A percentile compares a stretch with the other conserved stretches of the same genome.
phyloP scores from a whole-genome alignment of 2,329 filamentous ascomycete genomes.

The Aureobasidium sp. region DNA sequence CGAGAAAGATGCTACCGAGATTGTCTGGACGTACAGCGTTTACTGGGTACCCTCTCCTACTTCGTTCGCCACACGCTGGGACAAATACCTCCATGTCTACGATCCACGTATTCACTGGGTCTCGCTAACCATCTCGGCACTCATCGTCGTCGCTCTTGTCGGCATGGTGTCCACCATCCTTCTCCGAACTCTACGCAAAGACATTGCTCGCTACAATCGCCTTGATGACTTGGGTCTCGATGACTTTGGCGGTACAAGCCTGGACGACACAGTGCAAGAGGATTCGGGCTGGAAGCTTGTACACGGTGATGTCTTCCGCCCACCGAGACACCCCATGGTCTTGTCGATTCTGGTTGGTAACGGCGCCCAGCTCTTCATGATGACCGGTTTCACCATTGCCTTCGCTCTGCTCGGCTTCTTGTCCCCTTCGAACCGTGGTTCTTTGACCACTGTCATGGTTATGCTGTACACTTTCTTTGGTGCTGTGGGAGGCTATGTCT shows the following conservation, averaged over 20 bases:
- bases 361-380: constrained; percentile 92
- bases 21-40: constrained; percentile 87
- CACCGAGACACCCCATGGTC: constrained; percentile 71
- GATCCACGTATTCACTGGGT: constrained; percentile 99
- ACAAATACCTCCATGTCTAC: constrained; percentile 96
- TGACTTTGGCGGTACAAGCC: constrained; percentile 66
- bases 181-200: constrained; percentile 79
- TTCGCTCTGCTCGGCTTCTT: constrained; percentile 93
- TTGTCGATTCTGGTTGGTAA: constrained; percentile 86
- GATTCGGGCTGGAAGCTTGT: constrained; percentile 98
- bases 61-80: constrained; percentile 94
- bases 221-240: constrained; percentile 86
- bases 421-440: constrained; percentile 90
- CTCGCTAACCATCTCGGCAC: constrained; percentile 88
- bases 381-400: constrained; percentile 88
- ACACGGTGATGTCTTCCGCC: constrained; percentile 93
- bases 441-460: constrained; percentile 85
- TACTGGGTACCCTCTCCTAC: constrained; percentile 79
- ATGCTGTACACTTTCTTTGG: constrained; percentile 89
- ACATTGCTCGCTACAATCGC: constrained; percentile 93
- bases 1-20: constrained; percentile 52
- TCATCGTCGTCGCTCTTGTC: constrained; percentile 87
- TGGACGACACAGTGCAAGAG: constrained; percentile 91
- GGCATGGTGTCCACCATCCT: constrained; percentile 91
- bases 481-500: constrained; percentile 85